A percentile compares a stretch with the other conserved stretches of the same genome.
These are phyloP conservation scores for Pichia nakasei DNA, from an alignment of 805 yeast species.

Conservation along the genomic window DNA sequence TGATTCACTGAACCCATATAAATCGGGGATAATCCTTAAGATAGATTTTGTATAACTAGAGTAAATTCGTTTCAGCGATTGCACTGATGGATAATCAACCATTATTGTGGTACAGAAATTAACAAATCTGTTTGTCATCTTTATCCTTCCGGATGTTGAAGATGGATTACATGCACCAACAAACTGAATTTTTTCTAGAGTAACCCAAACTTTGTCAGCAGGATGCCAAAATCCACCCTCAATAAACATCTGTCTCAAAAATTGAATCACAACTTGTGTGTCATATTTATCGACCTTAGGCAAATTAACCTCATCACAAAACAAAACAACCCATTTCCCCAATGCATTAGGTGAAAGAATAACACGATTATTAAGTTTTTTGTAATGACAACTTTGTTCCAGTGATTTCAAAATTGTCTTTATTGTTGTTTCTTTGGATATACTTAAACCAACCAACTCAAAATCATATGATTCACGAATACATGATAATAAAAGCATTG, in stretches of 20 bases:
- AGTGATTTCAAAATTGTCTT: constrained; percentile 50
- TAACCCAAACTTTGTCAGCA: constrained; percentile 55
- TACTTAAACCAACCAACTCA: constrained; percentile 63
- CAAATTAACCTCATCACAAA: constrained; percentile 87
- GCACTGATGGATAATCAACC: constrained; percentile 69
- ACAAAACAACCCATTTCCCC: constrained; percentile 69
- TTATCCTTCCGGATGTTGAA: constrained; percentile 63
- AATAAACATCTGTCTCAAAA: constrained; percentile 69
- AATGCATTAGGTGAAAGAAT: constrained; percentile 48
- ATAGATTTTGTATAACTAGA: constrained; percentile 45
- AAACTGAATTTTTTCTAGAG: constrained; percentile 55
- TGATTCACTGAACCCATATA: constrained; percentile 42
- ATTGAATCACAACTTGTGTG: constrained; percentile 60
- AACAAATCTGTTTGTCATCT: constrained; percentile 50
- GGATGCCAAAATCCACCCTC: constrained; percentile 70
- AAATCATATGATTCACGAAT: constrained; percentile 48
- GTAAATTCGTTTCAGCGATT: constrained; percentile 63
- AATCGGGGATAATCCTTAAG: constrained; percentile 50
- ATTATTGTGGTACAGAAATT: constrained; percentile 57
- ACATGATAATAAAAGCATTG: constrained; percentile 76
- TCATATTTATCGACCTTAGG: constrained; percentile 68
- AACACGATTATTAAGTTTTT: constrained; percentile 41
- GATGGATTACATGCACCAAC: constrained; percentile 97
- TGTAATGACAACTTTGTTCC: constrained; percentile 65
- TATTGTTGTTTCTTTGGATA: constrained; percentile 74